Evolutionary conservation across 129 eudicot genomes (phyloP), one percentile per base, ranked within the genome.

Genomic region (Mikania micrantha): DNA sequence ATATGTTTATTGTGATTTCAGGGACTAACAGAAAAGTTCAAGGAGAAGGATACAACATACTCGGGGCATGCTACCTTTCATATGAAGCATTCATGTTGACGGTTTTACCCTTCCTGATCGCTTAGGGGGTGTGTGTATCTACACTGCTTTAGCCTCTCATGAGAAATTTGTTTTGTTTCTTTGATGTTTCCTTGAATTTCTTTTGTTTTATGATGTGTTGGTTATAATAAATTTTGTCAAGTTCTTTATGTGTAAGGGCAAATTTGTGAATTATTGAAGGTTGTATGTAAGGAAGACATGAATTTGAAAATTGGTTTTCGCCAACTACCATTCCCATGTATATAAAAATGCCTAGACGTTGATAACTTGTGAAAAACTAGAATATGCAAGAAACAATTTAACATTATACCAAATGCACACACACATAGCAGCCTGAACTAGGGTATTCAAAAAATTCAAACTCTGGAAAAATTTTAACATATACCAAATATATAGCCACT

Each of bases 21-120:
- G 98, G 98, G 98, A 25, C 76, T 92, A 54, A 85, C 96, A 3
- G 98, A 92, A 17, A 92, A 88, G 74, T 92, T 92, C 81, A 92
- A 92, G 83, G 98, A 85, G 82, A 92, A 85, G 85, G 98, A 88
- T 72, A 73, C 70, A 3, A 9, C 77, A 1, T 86, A 81, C 72
- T 15, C 85, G 1, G 98, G 96, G 47, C 73, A 83, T 17, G 98
- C 98, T 16, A 83, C 91, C 10, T 92, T 67, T 75, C 79, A 2
- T 92, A 92, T 38, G 96, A 92, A 74, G 44, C 75, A 13, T 88
- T 92, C 87, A 85, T 92, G 96, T 69, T 86, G 57, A 88, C 95
- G 0, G 91, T 91, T 41, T 66, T 91, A 68, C 98, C 98, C 60
- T 91, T 85, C 81, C 90, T 91, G 56, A 47, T 91, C 31, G 98